Percentiles rank a stretch among this genome's conserved stretches.
Conservation (phyloP, 352 stramenopile genomes). For the Pythium sukuiense region DNA sequence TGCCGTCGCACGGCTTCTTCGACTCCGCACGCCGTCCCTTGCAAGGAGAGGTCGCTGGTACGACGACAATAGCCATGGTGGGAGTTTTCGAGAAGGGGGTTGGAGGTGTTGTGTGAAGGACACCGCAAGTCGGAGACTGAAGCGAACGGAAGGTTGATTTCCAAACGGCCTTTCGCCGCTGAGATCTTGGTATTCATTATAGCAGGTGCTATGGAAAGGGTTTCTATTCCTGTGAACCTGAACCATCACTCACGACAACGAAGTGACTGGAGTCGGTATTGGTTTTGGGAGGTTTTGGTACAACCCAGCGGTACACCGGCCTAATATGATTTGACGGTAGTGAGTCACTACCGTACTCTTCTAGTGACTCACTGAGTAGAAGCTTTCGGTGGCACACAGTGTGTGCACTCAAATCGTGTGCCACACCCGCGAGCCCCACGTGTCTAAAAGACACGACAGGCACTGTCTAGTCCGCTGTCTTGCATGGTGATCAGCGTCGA, state of each 20-base stretch:
- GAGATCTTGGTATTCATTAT: no score
- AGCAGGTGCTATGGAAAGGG: no score
- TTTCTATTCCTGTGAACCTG: background rate
- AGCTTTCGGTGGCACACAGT: no score
- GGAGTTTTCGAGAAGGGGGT: background rate
- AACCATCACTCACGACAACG: background rate
- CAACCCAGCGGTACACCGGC: background rate
- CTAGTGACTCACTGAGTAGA: no score
- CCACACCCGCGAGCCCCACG: no score
- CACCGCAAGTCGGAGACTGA: background rate
- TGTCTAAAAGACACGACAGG: no score
- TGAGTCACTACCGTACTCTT: background rate
- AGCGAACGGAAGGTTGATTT: background rate
- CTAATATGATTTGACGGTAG: background rate
- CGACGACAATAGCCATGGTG: constrained; percentile 3
- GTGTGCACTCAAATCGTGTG: no score
- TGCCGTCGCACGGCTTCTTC: constrained; percentile 24
- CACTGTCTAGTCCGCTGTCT: no score
- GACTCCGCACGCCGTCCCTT: constrained; percentile 6
- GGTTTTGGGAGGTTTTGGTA: background rate
- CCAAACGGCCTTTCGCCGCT: no score
- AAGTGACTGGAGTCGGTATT: background rate
- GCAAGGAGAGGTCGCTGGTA: background rate
- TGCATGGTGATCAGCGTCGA: no score
- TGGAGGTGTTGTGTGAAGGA: background rate